These are phyloP conservation scores for Cyberlindnera veronae DNA, from an alignment of 805 yeast genomes.

Conservation along the genomic window DNA sequence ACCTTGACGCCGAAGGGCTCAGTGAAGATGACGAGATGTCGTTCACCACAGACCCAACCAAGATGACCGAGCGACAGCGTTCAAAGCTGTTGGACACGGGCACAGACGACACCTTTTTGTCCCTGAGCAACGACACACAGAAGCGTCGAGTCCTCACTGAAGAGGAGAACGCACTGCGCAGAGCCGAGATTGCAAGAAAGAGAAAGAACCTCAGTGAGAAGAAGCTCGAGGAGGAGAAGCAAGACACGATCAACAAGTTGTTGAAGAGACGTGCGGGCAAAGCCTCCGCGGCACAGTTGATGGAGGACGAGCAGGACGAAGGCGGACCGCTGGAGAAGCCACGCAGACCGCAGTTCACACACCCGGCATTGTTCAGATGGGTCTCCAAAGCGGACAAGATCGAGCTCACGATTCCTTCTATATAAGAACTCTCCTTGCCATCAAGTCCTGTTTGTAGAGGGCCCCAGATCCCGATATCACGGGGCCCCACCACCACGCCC, in stretches of 20 bases:
- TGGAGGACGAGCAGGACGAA: slow-evolving; percentile 20
- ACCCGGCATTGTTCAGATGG: slow-evolving; percentile 26
- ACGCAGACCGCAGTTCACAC: slow-evolving; percentile 23
- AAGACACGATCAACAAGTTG: slow-evolving; percentile 84
- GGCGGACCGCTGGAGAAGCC: slow-evolving; percentile 15
- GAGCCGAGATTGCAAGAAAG: slow-evolving; percentile 85
- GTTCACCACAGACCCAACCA: slow-evolving; percentile 20
- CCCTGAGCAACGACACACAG: slow-evolving; percentile 21
- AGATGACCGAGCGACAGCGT: slow-evolving; percentile 30
- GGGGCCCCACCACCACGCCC: too few species aligned
- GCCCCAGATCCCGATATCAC: neutral
- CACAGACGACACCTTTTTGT: slow-evolving; percentile 7
- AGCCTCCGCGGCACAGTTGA: slow-evolving; percentile 22
- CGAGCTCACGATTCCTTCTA: slow-evolving; percentile 19
- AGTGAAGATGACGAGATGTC: slow-evolving; percentile 21
- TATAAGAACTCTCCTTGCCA: too few species aligned
- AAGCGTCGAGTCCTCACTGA: slow-evolving; percentile 65
- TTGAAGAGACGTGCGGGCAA: slow-evolving; percentile 81
- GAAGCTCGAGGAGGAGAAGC: slow-evolving; percentile 86
- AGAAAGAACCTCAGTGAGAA: slow-evolving; percentile 81
- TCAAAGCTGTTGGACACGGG: slow-evolving; percentile 15
- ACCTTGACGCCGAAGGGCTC: slow-evolving; percentile 24
- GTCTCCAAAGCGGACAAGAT: slow-evolving; percentile 15
- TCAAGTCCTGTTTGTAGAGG: too few species aligned
- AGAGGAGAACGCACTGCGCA: slow-evolving; percentile 76